Evolutionary conservation across 2,329 filamentous ascomycete species (phyloP).

Genomic region (Neocatenulostroma microsporum): DNA sequence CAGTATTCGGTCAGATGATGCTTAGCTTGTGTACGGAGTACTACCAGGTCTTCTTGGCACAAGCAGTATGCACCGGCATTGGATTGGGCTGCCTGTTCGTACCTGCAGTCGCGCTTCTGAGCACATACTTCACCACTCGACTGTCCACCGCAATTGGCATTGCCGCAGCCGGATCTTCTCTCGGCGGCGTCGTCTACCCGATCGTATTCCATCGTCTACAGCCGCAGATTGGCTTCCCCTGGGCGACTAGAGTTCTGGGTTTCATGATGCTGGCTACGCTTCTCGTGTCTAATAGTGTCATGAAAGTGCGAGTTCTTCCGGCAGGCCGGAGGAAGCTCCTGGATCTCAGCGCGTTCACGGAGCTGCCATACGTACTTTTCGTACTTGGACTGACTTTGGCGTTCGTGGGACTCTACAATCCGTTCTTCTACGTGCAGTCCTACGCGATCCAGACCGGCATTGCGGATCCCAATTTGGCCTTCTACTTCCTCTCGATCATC

Average conservation of each 20-base stretch:
- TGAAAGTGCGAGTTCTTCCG: slow-evolving; percentile 41
- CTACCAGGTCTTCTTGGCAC: slow-evolving; percentile 45
- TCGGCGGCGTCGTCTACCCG: slow-evolving; percentile 46
- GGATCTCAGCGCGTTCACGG: slow-evolving; percentile 37
- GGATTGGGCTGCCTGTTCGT: slow-evolving; percentile 39
- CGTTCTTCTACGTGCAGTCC: slow-evolving; percentile 48
- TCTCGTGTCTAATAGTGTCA: slow-evolving; percentile 33
- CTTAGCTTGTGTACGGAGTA: slow-evolving; percentile 40
- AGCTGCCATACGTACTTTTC: slow-evolving; percentile 37
- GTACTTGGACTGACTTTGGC: slow-evolving; percentile 37
- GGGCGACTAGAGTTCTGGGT: slow-evolving; percentile 57
- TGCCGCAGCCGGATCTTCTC: slow-evolving; percentile 37
- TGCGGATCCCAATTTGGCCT: slow-evolving; percentile 48
- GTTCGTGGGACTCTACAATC: slow-evolving; percentile 43
- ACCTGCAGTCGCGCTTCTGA: slow-evolving; percentile 38
- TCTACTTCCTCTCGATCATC: slow-evolving; percentile 60
- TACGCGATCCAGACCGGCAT: slow-evolving; percentile 52
- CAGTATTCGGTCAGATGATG: slow-evolving; percentile 47
- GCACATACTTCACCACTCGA: slow-evolving; percentile 41
- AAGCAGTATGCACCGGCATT: slow-evolving; percentile 43
- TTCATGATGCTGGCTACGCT: slow-evolving; percentile 53
- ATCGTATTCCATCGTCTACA: slow-evolving; percentile 52
- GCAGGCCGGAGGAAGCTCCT: slow-evolving; percentile 35
- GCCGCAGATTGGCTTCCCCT: slow-evolving; percentile 52
- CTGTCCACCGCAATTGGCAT: slow-evolving; percentile 41